These are phyloP conservation scores for Beauveria brongniartii DNA, from an alignment of 2,329 filamentous ascomycete genomes.

Conservation along the genomic window DNA sequence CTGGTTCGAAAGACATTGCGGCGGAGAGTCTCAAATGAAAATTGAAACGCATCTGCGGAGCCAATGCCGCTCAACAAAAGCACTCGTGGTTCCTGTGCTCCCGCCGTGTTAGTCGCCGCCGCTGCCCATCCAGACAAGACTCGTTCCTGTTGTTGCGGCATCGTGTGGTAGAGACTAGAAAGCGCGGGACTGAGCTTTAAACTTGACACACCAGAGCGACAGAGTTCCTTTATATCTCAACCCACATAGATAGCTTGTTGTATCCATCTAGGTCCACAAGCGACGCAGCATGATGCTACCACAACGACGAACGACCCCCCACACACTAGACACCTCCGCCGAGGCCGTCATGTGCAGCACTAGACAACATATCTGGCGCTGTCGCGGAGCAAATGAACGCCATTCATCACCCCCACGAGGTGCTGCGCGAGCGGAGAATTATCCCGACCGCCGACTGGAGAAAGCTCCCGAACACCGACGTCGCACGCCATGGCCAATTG, in stretches of 20 bases:
- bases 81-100: constrained; percentile 18
- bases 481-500: not conserved
- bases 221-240: not conserved
- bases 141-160: constrained; percentile 12
- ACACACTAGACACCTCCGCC: not conserved
- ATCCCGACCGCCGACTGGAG: constrained; percentile 1
- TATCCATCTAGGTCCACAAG: not conserved
- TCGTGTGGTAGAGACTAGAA: not conserved
- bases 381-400: not conserved
- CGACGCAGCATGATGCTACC: not conserved
- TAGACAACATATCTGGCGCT: too few relatives aligned
- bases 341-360: too few relatives aligned
- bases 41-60: constrained; percentile 37
- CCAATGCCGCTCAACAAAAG: constrained; percentile 15
- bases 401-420: not conserved
- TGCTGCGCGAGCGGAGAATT: not conserved
- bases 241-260: not conserved
- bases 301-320: not conserved
- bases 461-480: constrained; percentile 5
- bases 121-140: constrained; percentile 18
- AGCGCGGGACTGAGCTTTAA: constrained; percentile 13
- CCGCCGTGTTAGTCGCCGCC: constrained; percentile 20
- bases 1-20: constrained; percentile 60
- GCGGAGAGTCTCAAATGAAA: constrained; percentile 55
- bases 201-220: not conserved